Evolutionary conservation across 2,329 filamentous ascomycete genomes (phyloP), one percentile per base, ranked within the genome.

Genomic region (Alternaria consortialis): DNA sequence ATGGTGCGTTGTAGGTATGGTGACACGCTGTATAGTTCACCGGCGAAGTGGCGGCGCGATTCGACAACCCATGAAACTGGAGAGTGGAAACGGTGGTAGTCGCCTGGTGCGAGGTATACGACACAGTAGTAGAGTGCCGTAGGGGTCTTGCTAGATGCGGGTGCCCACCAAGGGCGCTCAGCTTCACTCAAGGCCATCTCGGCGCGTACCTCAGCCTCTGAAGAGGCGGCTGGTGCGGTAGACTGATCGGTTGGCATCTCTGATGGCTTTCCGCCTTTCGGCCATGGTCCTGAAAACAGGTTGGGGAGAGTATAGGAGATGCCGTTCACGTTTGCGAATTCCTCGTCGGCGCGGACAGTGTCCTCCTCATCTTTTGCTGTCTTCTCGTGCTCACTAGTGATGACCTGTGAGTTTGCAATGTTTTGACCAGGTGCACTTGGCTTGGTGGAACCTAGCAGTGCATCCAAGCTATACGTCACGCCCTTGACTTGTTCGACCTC

Each of bases 401-500:
- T 47, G 13, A 68, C 54, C 39, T 74, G 64, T 5, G 68, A 65
- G 64, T 72, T 63, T 29, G 62, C 67, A 13, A 68, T 52, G 39
- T 67, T 68, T 34, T 64, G 72, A 63, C 84, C 83, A 66, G 87
- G 88, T 63, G 60, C 72, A 2, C 76, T 78, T 59, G 67, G 77
- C 20, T 70, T 69, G 34, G 66, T 67, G 50, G 79, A 79, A 53
- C 95, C 95, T 2, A 99, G 86, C 2, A 99, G 86, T 7, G 95
- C 94, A 76, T 99, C 95, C 56, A 99, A 87, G 68, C 90, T 97
- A 80, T 99, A 99, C 1, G 95, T 99, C 85, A 99, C 95, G 62
- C 95, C 95, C 81, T 99, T 99, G 66, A 99, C 94, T 81, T 99
- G 95, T 79, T 99, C 95, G 43, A 99, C 96, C 74, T 97, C 93